Evolutionary conservation across 2,329 filamentous ascomycete genomes (phyloP).

Genomic region (Trichoderma atrobrunneum): DNA sequence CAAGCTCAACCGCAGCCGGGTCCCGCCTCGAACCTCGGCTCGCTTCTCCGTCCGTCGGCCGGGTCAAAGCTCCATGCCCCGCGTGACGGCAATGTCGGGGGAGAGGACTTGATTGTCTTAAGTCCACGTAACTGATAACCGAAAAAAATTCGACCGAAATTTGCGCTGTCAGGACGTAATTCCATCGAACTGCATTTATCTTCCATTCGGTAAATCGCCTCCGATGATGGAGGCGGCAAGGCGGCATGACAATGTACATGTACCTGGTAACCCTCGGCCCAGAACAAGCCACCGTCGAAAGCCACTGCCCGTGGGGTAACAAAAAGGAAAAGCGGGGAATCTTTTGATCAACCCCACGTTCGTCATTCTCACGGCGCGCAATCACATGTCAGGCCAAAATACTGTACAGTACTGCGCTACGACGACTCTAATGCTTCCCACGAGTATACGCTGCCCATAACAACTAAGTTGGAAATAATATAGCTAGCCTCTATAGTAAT

Average conservation of each 20-base stretch:
- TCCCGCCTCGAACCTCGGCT: constrained; percentile 16
- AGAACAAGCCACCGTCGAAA: not conserved
- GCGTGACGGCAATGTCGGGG: not conserved
- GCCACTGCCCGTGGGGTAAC: constrained; percentile 6
- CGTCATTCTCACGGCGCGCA: not conserved
- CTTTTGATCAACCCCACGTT: not conserved
- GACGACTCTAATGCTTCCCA: not conserved
- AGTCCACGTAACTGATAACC: not conserved
- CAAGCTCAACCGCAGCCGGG: not conserved
- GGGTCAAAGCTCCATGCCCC: not conserved
- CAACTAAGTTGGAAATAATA: not conserved
- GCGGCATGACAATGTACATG: not conserved
- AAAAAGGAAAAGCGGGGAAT: not conserved
- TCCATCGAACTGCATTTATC: not conserved
- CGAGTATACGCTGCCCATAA: not conserved
- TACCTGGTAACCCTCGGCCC: not conserved
- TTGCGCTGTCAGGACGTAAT: not conserved
- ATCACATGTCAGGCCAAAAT: constrained; percentile 6
- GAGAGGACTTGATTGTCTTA: not conserved
- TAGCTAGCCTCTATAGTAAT: not conserved
- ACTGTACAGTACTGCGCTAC: not conserved
- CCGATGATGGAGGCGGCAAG: not conserved
- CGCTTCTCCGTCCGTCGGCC: not conserved
- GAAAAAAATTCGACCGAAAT: not conserved
- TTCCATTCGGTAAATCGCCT: not conserved